phyloP scores from a whole-genome alignment of 495 filamentous ascomycete species.

The Cetradonia linearis region DNA sequence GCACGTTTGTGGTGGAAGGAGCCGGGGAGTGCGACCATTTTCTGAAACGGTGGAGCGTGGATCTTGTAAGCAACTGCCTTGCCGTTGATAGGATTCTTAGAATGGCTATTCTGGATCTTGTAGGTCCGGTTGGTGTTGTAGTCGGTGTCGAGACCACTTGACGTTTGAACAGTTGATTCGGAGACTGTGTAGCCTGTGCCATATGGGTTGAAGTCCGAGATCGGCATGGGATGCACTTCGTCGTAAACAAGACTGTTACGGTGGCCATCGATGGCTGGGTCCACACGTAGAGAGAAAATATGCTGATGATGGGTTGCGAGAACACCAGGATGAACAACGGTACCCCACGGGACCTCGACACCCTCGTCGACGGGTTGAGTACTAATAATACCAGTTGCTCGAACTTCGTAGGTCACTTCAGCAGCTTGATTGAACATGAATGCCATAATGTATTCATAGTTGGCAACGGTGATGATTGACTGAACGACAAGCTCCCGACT shows the following conservation, averaged over 20 bases:
- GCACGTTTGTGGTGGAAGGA: slow-evolving; percentile 62
- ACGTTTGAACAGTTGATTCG: slow-evolving; percentile 50
- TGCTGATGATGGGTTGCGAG: slow-evolving; percentile 77
- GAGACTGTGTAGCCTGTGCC: slow-evolving; percentile 63
- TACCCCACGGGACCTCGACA: slow-evolving; percentile 62
- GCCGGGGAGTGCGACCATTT: slow-evolving; percentile 60
- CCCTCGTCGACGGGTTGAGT: slow-evolving; percentile 72
- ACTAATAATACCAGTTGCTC: slow-evolving; percentile 77
- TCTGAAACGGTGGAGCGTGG: slow-evolving; percentile 62
- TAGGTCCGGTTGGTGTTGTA: slow-evolving; percentile 56
- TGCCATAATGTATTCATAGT: slow-evolving; percentile 78
- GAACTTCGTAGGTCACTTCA: slow-evolving; percentile 68
- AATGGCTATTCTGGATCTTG: slow-evolving; percentile 64
- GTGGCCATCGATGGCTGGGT: slow-evolving; percentile 70
- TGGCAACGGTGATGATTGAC: slow-evolving; percentile 67
- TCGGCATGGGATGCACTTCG: slow-evolving; percentile 62
- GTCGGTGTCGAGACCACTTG: slow-evolving; percentile 56
- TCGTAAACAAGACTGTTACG: slow-evolving; percentile 61
- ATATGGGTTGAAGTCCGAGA: slow-evolving; percentile 65
- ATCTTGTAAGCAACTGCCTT: slow-evolving; percentile 75
- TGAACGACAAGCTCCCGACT: slow-evolving; percentile 57
- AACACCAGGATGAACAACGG: slow-evolving; percentile 76
- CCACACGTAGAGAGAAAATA: slow-evolving; percentile 79
- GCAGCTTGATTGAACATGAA: slow-evolving; percentile 82
- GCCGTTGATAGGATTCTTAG: slow-evolving; percentile 61